Base-by-base conservation (phyloP, 805 yeast genomes). In the Naumovozyma baii region DNA sequence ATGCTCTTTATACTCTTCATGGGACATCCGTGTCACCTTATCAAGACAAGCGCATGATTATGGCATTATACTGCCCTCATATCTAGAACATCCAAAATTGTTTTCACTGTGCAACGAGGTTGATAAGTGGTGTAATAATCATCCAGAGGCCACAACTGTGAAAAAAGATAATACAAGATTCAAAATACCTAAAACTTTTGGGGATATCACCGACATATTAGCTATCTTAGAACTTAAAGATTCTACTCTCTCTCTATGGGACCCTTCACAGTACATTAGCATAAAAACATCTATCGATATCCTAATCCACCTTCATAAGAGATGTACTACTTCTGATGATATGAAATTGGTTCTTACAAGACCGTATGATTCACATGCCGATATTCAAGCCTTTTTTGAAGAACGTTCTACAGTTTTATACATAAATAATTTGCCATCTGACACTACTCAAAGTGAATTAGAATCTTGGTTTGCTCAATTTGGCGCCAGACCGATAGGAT, bases 381-480 rank as follows among this genome's bases (percentile, higher is more conserved):
- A 87, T 52, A 72, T 80, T 35, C 67, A 72, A 34, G 74, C 75
- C 5, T 87, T 87, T 52, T 57, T 74, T 30, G 63, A 70, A 13
- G 95, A 86, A 57, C 69, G 80, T 41, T 83, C 94, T 3, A 79
- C 78, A 51, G 83, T 85, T n/a, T 59, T 87, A 39, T 84, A 78
- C 57, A 65, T 87, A 61, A 70, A 82, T n/a, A 86, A 85, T 58
- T 64, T 88, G 47, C 88, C 95, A 2, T 68, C 68, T 18, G 96
- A 87, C 52, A 83, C 90, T 4, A 88, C 95, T 1, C 96, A 88
- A 61, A 72, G 86, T 38, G 96, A 88, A 61, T 67, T 87, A 36
- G 96, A 87, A 64, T 70, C 81, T 25, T 88, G 96, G 95, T 87
- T 86, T 57, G 77, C 86, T 3, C 92, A 83, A 55, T 80, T 74